A percentile compares a stretch with the other conserved stretches of the same genome.
Conservation (phyloP, 192 early-diverging fungal genomes). For the Coemansia sp. region DNA sequence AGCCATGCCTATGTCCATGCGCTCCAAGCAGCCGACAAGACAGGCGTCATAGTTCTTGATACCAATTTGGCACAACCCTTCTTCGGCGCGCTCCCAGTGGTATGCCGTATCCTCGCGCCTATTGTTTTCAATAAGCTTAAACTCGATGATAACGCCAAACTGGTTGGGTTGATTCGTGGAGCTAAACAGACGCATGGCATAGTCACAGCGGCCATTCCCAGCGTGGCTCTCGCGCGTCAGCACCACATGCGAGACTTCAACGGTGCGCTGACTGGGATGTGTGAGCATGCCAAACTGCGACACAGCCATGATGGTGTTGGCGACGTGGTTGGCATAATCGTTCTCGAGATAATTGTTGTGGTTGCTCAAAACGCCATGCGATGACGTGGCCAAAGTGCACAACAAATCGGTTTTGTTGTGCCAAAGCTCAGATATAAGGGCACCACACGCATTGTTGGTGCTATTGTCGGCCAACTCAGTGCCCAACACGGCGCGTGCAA, state of each 20-base stretch:
- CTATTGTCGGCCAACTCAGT: constrained; percentile 19
- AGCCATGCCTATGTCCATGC: constrained; percentile 40
- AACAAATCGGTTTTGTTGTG: constrained; percentile 20
- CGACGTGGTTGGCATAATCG: constrained; percentile 45
- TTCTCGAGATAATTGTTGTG: constrained; percentile 29
- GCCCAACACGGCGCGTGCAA: constrained; percentile 26
- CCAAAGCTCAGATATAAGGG: constrained; percentile 23
- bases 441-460: constrained; percentile 19
- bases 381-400: constrained; percentile 17
- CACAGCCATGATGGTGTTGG: constrained; percentile 29
- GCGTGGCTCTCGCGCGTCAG: constrained; percentile 10
- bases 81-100: constrained; percentile 8
- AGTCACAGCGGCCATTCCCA: constrained; percentile 11
- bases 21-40: constrained; percentile 27
- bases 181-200: constrained; percentile 12
- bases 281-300: constrained; percentile 23
- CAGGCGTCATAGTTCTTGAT: constrained; percentile 21
- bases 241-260: not conserved
- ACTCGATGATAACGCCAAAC: constrained; percentile 34
- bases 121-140: constrained; percentile 24
- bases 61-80: constrained; percentile 17
- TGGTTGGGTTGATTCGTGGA: constrained; percentile 24
- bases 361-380: constrained; percentile 38
- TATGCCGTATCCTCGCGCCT: constrained; percentile 8
- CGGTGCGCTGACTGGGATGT: not conserved